phyloP scores from a whole-genome alignment of 768 basidiomycete genomes.

The Kondoa malvinella region DNA sequence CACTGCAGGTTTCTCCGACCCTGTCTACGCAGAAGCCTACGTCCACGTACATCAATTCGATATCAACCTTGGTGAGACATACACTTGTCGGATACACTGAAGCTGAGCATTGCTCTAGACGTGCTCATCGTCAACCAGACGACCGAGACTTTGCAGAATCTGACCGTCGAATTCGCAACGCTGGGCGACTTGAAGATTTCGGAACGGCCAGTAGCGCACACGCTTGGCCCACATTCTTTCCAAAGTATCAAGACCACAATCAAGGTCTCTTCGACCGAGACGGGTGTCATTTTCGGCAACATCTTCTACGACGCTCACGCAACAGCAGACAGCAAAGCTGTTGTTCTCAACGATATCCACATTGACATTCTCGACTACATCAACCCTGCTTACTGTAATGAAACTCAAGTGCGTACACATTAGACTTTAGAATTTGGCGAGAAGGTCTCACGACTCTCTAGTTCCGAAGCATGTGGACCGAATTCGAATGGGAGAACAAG shows the following conservation, averaged over 20 bases:
- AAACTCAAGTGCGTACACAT: too few relatives aligned
- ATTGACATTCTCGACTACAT: slow-evolving; percentile 99
- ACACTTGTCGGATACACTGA: slow-evolving; percentile 19
- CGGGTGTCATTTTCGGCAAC: slow-evolving; percentile 94
- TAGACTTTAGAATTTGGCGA: too few relatives aligned
- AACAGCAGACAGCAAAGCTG: slow-evolving; percentile 50
- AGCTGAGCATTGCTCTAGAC: slow-evolving; percentile 38
- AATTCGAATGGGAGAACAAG: slow-evolving; percentile 99
- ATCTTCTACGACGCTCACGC: slow-evolving; percentile 89
- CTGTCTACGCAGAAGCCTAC: slow-evolving; percentile 93
- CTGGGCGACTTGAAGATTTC: slow-evolving; percentile 92
- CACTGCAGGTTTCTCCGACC: slow-evolving; percentile 73
- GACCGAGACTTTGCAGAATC: slow-evolving; percentile 77
- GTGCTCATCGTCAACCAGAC: slow-evolving; percentile 96
- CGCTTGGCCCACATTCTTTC: slow-evolving; percentile 89
- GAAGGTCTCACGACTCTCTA: too few relatives aligned
- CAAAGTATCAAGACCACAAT: slow-evolving; percentile 97
- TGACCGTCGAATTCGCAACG: slow-evolving; percentile 93
- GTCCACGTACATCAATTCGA: slow-evolving; percentile 97
- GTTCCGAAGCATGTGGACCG: slow-evolving; percentile 99
- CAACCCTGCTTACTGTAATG: slow-evolving; percentile 86
- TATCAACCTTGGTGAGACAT: slow-evolving; percentile 56
- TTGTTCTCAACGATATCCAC: slow-evolving; percentile 91
- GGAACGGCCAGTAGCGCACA: slow-evolving; percentile 83
- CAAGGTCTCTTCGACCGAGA: slow-evolving; percentile 95